Percentiles rank a stretch among this genome's conserved stretches.
Conservation (phyloP, 306 rosid species). For the Arachis hypogaea region DNA sequence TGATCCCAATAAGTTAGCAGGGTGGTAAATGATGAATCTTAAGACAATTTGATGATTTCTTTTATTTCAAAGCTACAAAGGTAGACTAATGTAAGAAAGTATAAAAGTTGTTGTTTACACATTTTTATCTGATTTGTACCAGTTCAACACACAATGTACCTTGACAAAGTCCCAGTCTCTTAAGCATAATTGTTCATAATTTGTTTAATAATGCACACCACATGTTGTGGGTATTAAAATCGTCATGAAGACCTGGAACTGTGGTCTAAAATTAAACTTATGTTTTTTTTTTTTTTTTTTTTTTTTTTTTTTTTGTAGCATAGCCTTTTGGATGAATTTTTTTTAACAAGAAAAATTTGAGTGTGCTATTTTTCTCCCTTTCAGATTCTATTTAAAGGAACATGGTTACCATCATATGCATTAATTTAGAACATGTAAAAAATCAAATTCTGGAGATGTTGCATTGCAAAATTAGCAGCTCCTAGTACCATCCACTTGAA, state of each 20-base stretch:
- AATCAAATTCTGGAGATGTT: background rate
- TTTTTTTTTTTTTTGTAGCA: background rate
- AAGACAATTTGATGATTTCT: constrained; percentile 30
- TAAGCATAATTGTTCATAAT: background rate
- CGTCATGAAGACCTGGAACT: constrained; percentile 25
- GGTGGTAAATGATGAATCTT: constrained; percentile 33
- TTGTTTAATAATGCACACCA: background rate
- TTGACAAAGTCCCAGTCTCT: constrained; percentile 10
- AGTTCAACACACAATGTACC: background rate
- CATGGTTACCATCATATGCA: background rate
- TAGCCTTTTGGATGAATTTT: constrained; percentile 1
- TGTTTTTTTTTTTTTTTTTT: background rate
- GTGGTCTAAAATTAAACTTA: background rate
- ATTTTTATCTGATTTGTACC: constrained; percentile 7
- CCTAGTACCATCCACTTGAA: constrained; percentile 10
- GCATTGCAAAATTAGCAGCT: constrained; percentile 9
- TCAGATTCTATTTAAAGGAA: constrained; percentile 1
- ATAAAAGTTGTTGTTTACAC: constrained; percentile 2
- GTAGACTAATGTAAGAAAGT: background rate
- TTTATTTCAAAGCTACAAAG: background rate
- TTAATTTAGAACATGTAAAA: constrained; percentile 15
- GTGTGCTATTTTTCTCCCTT: background rate
- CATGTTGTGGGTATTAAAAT: background rate
- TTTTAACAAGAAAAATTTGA: background rate
- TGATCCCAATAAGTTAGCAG: constrained; percentile 38